Percentiles rank a stretch among this genome's conserved stretches.
These are phyloP conservation scores for Suhomyces sp. DNA, from an alignment of 805 yeast species.

Conservation along the genomic window DNA sequence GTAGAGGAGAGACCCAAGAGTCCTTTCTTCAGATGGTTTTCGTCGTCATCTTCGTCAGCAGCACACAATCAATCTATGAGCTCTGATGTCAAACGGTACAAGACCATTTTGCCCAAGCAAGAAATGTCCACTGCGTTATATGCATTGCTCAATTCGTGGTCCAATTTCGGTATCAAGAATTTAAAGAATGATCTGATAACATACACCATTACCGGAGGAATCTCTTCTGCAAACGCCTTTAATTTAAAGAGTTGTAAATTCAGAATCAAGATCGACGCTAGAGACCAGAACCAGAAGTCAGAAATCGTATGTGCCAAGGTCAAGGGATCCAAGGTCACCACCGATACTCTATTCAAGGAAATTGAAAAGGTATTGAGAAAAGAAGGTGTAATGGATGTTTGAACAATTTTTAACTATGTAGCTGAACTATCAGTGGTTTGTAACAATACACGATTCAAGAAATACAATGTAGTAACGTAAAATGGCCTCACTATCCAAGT, in stretches of 20 bases:
- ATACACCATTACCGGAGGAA: slow-evolving; percentile 54
- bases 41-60: slow-evolving; percentile 22
- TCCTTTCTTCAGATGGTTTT: slow-evolving; percentile 43
- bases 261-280: slow-evolving; percentile 47
- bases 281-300: slow-evolving; percentile 45
- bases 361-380: slow-evolving; percentile 61
- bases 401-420: not conserved
- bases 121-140: slow-evolving; percentile 65
- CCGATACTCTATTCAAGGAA: slow-evolving; percentile 57
- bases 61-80: slow-evolving; percentile 15
- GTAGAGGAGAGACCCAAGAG: slow-evolving; percentile 24
- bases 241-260: slow-evolving; percentile 64
- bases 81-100: slow-evolving; percentile 32
- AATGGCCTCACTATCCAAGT: not conserved
- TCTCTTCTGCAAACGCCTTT: slow-evolving; percentile 59
- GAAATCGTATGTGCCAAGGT: slow-evolving; percentile 57
- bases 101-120: slow-evolving; percentile 42
- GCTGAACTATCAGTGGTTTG: not conserved
- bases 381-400: slow-evolving; percentile 54
- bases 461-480: not conserved
- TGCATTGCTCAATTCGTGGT: slow-evolving; percentile 65
- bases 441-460: not conserved
- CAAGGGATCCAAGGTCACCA: slow-evolving; percentile 63
- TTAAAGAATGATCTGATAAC: slow-evolving; percentile 44
- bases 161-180: slow-evolving; percentile 63